Percentiles rank a stretch among this genome's conserved stretches.
Conservation (phyloP, 2,329 filamentous ascomycete genomes). For the Podosphaera leucotricha region DNA sequence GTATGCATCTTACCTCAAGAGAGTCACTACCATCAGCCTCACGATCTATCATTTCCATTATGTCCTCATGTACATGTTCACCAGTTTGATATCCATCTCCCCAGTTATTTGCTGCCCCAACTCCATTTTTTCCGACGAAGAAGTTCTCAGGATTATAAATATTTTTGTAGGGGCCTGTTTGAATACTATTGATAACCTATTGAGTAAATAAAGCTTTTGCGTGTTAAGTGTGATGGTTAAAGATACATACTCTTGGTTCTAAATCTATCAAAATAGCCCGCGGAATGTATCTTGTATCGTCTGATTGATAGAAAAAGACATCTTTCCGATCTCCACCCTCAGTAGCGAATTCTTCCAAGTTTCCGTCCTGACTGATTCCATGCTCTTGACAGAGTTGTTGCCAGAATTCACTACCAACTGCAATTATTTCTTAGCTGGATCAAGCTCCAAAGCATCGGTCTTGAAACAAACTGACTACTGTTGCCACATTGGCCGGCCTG, state of each 20-base stretch:
- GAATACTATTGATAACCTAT: constrained; percentile 71
- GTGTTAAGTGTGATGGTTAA: background rate
- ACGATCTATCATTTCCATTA: constrained; percentile 98
- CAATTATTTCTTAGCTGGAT: background rate
- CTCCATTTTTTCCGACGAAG: constrained; percentile 81
- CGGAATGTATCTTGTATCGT: constrained; percentile 95
- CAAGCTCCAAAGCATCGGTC: background rate
- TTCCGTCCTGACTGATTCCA: constrained; percentile 91
- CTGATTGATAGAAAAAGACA: constrained; percentile 98
- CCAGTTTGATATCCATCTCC: constrained; percentile 87
- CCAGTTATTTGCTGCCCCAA: constrained; percentile 95
- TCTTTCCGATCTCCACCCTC: constrained; percentile 96
- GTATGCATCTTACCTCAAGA: constrained; percentile 39
- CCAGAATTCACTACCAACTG: constrained; percentile 96
- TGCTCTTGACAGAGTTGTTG: constrained; percentile 96
- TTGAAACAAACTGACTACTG: constrained; percentile 50
- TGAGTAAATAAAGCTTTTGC: constrained; percentile 3
- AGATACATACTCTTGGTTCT: constrained; percentile 50
- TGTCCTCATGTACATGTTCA: constrained; percentile 79
- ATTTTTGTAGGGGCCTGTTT: constrained; percentile 84
- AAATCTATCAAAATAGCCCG: constrained; percentile 87
- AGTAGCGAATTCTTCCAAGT: constrained; percentile 90
- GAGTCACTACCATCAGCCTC: constrained; percentile 97
- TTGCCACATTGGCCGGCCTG: constrained; percentile 99
- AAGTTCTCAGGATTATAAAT: constrained; percentile 99